Evolutionary conservation across 176 grass and related monocot genomes (phyloP).

Genomic region (Puya raimondii): DNA sequence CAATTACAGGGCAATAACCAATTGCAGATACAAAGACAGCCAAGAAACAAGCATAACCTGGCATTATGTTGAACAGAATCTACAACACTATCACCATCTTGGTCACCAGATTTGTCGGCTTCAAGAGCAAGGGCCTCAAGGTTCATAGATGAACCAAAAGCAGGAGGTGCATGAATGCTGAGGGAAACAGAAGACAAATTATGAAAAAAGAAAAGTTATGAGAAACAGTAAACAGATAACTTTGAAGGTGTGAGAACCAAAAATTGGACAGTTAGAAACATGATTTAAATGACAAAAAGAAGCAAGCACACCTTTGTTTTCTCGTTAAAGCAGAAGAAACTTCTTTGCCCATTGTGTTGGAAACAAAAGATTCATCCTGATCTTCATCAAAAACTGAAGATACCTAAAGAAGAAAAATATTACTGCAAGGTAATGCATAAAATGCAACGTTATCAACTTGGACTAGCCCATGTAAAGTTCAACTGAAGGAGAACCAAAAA

Average conservation of each 20-base stretch:
- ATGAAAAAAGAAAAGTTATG: neutral
- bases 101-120: constrained; percentile 40
- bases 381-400: constrained; percentile 57
- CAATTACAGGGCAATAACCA: neutral
- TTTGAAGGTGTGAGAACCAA: neutral
- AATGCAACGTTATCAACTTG: neutral
- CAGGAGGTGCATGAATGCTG: constrained; percentile 85
- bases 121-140: constrained; percentile 83
- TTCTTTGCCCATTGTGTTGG: constrained; percentile 52
- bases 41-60: constrained; percentile 33
- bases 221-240: neutral
- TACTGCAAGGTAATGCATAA: constrained; percentile 40
- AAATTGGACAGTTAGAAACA: neutral
- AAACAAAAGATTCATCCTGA: constrained; percentile 49
- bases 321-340: constrained; percentile 50
- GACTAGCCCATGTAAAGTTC: constrained; percentile 7
- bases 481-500: neutral
- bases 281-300: constrained; percentile 7
- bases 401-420: constrained; percentile 56
- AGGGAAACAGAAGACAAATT: neutral
- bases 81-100: constrained; percentile 47
- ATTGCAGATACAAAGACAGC: constrained; percentile 2
- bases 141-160: constrained; percentile 91
- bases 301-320: constrained; percentile 55
- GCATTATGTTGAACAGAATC: constrained; percentile 40